Conservation (phyloP, 495 filamentous ascomycete genomes). For the Daldinia bambusicola region DNA sequence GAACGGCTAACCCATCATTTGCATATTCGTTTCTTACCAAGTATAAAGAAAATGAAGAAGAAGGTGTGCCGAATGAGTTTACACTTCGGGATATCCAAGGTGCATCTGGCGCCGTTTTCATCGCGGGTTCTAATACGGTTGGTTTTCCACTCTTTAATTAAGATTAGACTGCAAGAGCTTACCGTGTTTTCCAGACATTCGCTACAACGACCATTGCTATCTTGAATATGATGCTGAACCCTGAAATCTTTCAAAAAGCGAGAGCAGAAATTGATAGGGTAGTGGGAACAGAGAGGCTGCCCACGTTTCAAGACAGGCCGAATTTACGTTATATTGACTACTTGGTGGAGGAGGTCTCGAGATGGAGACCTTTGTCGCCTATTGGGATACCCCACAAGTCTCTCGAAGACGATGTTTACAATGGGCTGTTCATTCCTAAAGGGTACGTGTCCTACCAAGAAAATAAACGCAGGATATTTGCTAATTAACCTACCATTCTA, state of each 20-base stretch:
- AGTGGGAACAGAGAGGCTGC: slow-evolving; percentile 58
- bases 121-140: slow-evolving; percentile 62
- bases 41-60: slow-evolving; percentile 38
- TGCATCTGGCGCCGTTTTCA: slow-evolving; percentile 60
- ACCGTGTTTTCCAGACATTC: slow-evolving; percentile 44
- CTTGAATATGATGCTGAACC: slow-evolving; percentile 56
- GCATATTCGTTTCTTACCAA: slow-evolving; percentile 48
- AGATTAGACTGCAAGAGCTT: neutral
- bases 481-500: neutral
- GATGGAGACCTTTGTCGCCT: slow-evolving; percentile 70
- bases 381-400: slow-evolving; percentile 68
- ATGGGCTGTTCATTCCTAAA: slow-evolving; percentile 60
- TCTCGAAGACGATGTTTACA: slow-evolving; percentile 62
- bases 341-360: slow-evolving; percentile 67
- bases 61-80: slow-evolving; percentile 49
- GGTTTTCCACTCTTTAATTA: slow-evolving; percentile 8
- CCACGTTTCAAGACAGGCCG: slow-evolving; percentile 61
- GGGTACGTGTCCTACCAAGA: slow-evolving; percentile 29
- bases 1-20: slow-evolving; percentile 46
- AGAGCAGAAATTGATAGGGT: slow-evolving; percentile 69
- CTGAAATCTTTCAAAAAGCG: slow-evolving; percentile 61
- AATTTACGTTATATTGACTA: slow-evolving; percentile 63
- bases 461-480: neutral
- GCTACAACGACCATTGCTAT: slow-evolving; percentile 55
- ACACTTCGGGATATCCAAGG: slow-evolving; percentile 61